A percentile compares a stretch with the other conserved stretches of the same genome.
phyloP scores from a whole-genome alignment of 2,329 filamentous ascomycete species.

The Graphilbum fragrans region DNA sequence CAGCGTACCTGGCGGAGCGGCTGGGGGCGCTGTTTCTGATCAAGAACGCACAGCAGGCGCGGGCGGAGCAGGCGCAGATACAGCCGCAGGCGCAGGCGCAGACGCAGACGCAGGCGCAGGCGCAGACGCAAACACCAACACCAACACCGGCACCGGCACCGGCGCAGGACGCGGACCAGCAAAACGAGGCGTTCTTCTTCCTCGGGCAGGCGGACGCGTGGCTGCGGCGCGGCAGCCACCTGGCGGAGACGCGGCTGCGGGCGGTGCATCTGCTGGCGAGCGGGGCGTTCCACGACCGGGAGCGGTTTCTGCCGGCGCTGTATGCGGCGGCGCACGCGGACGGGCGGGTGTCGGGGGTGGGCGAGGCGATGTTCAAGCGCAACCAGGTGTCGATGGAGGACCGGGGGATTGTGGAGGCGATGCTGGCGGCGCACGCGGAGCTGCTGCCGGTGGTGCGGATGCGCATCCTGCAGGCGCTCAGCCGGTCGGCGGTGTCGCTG shows the following conservation, averaged over 20 bases:
- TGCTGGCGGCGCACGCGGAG: conserved; percentile 66
- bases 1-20: conserved; percentile 60
- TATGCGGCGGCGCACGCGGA: conserved; percentile 77
- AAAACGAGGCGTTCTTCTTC: conserved; percentile 57
- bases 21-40: conserved; percentile 69
- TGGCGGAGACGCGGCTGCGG: conserved; percentile 58
- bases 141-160: too few relatives aligned
- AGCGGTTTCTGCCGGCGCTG: conserved; percentile 73
- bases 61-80: not conserved
- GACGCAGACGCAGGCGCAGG: too few relatives aligned
- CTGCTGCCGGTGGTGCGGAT: conserved; percentile 62
- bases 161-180: too few relatives aligned
- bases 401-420: conserved; percentile 41
- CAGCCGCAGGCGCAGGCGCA: not conserved
- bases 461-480: conserved; percentile 62
- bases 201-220: conserved; percentile 58
- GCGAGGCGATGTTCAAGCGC: conserved; percentile 79
- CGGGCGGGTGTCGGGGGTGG: conserved; percentile 68
- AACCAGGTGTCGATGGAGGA: conserved; percentile 65
- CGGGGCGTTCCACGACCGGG: conserved; percentile 70
- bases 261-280: conserved; percentile 65
- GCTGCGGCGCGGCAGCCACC: conserved; percentile 46
- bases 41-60: too few relatives aligned
- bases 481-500: conserved; percentile 65
- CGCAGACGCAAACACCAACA: too few relatives aligned